Conservation (phyloP, 192 early-diverging fungal genomes). For the Mortierella claussenii region DNA sequence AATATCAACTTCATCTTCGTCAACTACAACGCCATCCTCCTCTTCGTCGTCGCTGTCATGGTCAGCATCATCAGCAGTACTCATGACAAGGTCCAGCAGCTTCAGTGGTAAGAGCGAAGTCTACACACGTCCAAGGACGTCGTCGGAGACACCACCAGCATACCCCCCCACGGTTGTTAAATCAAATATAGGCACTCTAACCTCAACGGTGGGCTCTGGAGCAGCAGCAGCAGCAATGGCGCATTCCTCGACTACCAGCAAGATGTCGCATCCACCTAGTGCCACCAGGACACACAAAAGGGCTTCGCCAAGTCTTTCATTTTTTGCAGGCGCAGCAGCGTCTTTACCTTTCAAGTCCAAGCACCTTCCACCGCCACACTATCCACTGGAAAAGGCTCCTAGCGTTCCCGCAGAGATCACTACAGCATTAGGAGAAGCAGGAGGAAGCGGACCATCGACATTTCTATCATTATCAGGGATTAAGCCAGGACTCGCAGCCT, state of each 20-base stretch:
- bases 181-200: neutral
- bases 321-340: conserved; percentile 28
- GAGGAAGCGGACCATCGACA: conserved; percentile 1
- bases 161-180: conserved; percentile 31
- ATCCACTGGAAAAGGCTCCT: conserved; percentile 22
- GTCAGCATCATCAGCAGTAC: conserved; percentile 8
- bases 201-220: neutral
- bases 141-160: conserved; percentile 46
- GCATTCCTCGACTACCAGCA: neutral
- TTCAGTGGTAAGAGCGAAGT: conserved; percentile 38
- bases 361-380: conserved; percentile 14
- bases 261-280: conserved; percentile 7
- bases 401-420: conserved; percentile 17
- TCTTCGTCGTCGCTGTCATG: conserved; percentile 36
- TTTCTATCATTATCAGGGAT: conserved; percentile 41
- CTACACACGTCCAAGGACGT: conserved; percentile 25
- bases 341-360: conserved; percentile 40
- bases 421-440: too few relatives aligned
- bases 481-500: conserved; percentile 26
- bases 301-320: conserved; percentile 39
- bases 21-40: conserved; percentile 42
- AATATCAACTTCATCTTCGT: neutral
- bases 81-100: conserved; percentile 40
- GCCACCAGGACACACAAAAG: conserved; percentile 24
- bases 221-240: neutral